Evolutionary conservation across 257 asterid species (phyloP), one percentile per base, ranked within the genome.

Genomic region (Solanum piurae): DNA sequence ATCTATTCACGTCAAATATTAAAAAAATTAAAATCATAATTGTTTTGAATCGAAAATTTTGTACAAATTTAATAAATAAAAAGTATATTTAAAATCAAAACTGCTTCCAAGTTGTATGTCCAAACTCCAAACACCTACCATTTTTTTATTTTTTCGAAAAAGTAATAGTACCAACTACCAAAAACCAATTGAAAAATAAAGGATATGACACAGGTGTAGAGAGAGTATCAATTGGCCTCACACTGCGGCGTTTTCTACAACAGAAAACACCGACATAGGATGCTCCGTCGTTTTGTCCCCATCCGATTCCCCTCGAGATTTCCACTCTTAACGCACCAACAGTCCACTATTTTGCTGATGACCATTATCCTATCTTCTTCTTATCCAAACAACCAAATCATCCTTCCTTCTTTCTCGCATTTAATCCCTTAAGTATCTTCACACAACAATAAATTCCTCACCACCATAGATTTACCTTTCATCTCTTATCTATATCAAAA

Each of bases 401-500:
- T 79, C 31, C 8, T n/a, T 12, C 69, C 85, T 18, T 31, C 2
- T 14, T 49, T 80, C 42, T 46, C 29, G 68, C 40, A 46, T 44
- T 29, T 46, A 42, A 25, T 77, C 84, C 33, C 5, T 74, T 20
- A 36, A 74, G 64, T 49, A 46, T 42, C 14, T 79, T 76, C 58
- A 38, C 34, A 38, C 83, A 52, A 13, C 34, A 38, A 76, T 44
- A 76, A 75, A 38, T 21, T 75, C 31, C 83, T 12, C 80, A 64
- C 12, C 29, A n/a, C 33, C 33, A 12, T 68, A 85, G 73, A 76
- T 83, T 91, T 86, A 58, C 95, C 94, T 66, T 23, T n/a, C 71
- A 46, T 46, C 55, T 46, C 55, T 44, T 44, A 44, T 44, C 49
- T 4, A 44, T 44, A 46, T 46, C 55, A 46, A 46, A 46, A 16